Evolutionary conservation across 495 filamentous ascomycete genomes (phyloP).

Genomic region (Aspergillus panamensis): DNA sequence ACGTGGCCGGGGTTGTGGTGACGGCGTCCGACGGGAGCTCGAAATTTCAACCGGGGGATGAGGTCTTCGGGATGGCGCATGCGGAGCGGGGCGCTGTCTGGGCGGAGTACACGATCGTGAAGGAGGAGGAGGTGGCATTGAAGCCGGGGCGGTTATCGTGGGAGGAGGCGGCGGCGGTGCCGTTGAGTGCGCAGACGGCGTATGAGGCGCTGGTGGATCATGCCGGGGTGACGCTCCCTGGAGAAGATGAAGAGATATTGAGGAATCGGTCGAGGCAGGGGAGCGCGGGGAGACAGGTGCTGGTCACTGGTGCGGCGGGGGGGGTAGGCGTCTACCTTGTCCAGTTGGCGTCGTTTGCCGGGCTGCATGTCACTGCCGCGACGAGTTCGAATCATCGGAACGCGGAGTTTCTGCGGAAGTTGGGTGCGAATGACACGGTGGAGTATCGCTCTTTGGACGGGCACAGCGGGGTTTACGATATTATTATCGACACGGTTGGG

Average conservation of each 20-base stretch:
- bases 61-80: conserved; percentile 34
- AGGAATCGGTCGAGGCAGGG: background rate
- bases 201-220: conserved; percentile 35
- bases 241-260: background rate
- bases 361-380: conserved; percentile 27
- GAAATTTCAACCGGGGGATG: conserved; percentile 29
- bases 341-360: conserved; percentile 30
- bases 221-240: conserved; percentile 17
- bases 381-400: conserved; percentile 30
- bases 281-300: conserved; percentile 9
- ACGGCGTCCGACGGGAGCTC: conserved; percentile 15
- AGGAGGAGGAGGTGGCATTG: conserved; percentile 23
- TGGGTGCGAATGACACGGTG: conserved; percentile 31
- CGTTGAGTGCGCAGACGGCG: conserved; percentile 34
- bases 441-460: conserved; percentile 27
- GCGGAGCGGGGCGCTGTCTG: conserved; percentile 26
- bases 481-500: conserved; percentile 36
- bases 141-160: conserved; percentile 26
- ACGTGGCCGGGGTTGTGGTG: conserved; percentile 43
- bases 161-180: conserved; percentile 29
- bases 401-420: conserved; percentile 23
- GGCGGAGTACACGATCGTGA: conserved; percentile 32
- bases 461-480: conserved; percentile 23
- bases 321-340: conserved; percentile 35
- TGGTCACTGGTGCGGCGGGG: conserved; percentile 37